Base-by-base conservation (phyloP, 345 rosid species). In the Heritiera littoralis region DNA sequence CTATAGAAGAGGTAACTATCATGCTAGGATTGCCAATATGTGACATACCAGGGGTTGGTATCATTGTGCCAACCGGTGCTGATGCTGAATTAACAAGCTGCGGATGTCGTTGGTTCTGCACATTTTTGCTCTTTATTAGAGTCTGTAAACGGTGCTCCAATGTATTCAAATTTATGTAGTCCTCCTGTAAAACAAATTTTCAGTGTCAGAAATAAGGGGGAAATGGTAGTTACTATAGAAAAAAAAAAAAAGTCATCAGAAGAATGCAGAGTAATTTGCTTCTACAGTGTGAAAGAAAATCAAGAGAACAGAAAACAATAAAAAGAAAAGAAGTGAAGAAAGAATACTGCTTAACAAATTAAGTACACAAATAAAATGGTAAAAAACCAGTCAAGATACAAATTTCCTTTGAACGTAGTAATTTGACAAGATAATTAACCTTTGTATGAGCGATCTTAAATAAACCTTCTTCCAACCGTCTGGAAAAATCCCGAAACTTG, bases 31-130 rank as follows among this genome's bases (percentile, higher is more conserved):
- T 94, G 82, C 79, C 89, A 66, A 85, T 68, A 18, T 84, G 93
- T 35, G 93, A 74, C 84, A 96, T 87, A 63, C 99, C 99, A 77
- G 97, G 98, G 28, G 97, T 96, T 43, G 98, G 98, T 75, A 96
- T 94, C 98, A 96, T 92, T 56, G 94, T 89, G 73, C 90, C 91
- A 85, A 89, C 72, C 13, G 92, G 75, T 40, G 96, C 71, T 43
- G 94, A 85, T 67, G 83, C 35, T 15, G 97, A 85, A 89, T 83
- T 86, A 80, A 86, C 87, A 82, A 78, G 84, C 78, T 88, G 90
- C 13, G 30, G 86, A 72, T 72, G 90, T 38, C 89, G 92, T 64
- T 89, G 93, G 77, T 71, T 87, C 76, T 85, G 84, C 77, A 38
- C 83, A 76, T 72, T 89, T 52, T 76, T 72, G 87, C 35, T 81